Base-by-base conservation (phyloP, 1,139 yeast species). In the Scheffersomyces cryptocercus region DNA sequence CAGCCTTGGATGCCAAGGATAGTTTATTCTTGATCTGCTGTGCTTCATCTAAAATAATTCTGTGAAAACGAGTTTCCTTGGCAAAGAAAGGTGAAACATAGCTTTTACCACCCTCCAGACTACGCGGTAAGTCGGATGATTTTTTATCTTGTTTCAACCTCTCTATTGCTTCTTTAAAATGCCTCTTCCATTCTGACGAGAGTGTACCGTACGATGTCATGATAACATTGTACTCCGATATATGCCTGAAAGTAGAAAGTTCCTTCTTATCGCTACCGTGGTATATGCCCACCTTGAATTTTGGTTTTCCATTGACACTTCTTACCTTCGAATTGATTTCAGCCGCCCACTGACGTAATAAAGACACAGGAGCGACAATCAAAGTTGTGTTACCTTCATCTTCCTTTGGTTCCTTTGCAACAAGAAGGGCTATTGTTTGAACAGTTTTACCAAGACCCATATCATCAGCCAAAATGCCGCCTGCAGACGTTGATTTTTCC, bases 391-490 rank as follows among this genome's bases (percentile, higher is more conserved):
- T 82, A 28, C 60, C 46, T 5, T 54, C 48, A 3, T 54, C 55
- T 26, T 67, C 64, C 11, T 54, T 45, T 0, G 85, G 71, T 45
- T 68, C 70, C 56, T 79, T 75, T 2, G 85, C 75, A 46, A 88
- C 58, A 55, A 89, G 81, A 38, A 88, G 62, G 0, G 95, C 81
- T 37, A 88, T 71, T 2, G 89, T 79, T 64, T 90, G 97, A 35
- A 90, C 82, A 0, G 97, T 90, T 62, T 90, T 91, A 48, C 97
- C 97, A 29, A 90, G 69, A 29, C 97, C 97, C 97, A 90, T 90
- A 67, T 88, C 97, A 66, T 90, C 97, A 0, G 96, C 96, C 34
- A 90, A 67, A 28, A 90, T 76, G 2, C 97, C 96, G 26, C 97
- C 97, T 48, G 75, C 76, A 3, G 72, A 65, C 28, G 60, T 64